Evolutionary conservation across 2,329 filamentous ascomycete species (phyloP), one percentile per base, ranked within the genome.

Genomic region (Trichoderma cornu-damae): DNA sequence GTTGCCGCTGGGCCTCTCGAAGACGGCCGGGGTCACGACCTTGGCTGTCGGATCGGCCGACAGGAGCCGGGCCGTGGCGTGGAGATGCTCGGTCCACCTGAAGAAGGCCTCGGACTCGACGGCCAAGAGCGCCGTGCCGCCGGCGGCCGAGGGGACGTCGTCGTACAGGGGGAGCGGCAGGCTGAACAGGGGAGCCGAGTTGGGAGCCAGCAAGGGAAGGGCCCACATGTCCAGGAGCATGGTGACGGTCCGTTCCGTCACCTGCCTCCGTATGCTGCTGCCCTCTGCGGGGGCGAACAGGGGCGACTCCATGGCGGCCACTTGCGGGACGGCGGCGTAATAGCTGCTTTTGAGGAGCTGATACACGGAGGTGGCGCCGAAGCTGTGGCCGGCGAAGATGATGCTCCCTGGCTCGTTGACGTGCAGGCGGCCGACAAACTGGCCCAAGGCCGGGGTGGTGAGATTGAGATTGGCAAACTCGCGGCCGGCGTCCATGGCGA

Each of bases 221-320:
- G 85, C 86, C 89, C 89, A 95, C 73, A 90, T 84, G 65, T 96
- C 90, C 8, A 95, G 80, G 1, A 95, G 76, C 58, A 90, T 79
- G 1, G 85, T 75, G 0, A 87, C 80, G 7, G 82, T 88, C 40
- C 77, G 74, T 1, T 85, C 79, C 0, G 86, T 90, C 61, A 95
- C 81, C 68, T 93, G 89, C 2, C 70, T 69, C 38, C 79, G 73
- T 22, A 94, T 75, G 0, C 75, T 72, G 0, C 84, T 86, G 44
- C 77, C 73, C 5, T 73, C 67, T 1, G 73, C 71, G 0, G 88
- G 87, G 0, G 70, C 72, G 68, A 86, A 90, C 0, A 93, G 75
- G 0, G 86, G 82, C 24, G 75, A 75, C 50, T 77, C 74, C 61
- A 81, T 79, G 28, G 69, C 66, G 5, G 71, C 68, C 1, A 83